Conservation (phyloP, 179 eudicot genomes). For the Corrigiola litoralis region DNA sequence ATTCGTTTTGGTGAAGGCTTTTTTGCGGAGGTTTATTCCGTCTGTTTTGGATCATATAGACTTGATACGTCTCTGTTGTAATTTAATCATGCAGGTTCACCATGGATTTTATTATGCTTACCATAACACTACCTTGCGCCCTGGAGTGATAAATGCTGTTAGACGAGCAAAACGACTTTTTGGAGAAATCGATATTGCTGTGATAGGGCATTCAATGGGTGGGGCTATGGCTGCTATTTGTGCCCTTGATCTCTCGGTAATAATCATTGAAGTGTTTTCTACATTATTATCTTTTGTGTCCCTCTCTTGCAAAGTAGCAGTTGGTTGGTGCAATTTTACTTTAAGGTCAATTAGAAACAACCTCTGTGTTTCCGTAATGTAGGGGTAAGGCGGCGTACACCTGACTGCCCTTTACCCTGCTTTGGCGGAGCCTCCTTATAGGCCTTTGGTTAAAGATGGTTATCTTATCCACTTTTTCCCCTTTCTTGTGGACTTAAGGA, state of each 20-base stretch:
- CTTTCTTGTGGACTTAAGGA: too few species aligned
- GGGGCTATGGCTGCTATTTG: conserved; percentile 97
- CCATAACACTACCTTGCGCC: conserved; percentile 74
- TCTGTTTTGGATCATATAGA: background rate
- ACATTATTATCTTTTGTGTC: background rate
- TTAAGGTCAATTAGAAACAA: too few species aligned
- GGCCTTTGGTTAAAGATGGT: too few species aligned
- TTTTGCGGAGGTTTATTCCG: background rate
- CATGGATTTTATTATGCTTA: conserved; percentile 97
- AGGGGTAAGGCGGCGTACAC: too few species aligned
- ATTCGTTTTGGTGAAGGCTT: background rate
- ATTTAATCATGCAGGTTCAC: conserved; percentile 61
- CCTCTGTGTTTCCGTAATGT: too few species aligned
- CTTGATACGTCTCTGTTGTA: background rate
- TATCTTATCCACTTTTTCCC: too few species aligned
- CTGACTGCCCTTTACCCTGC: too few species aligned
- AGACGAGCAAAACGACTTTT: conserved; percentile 49
- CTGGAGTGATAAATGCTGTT: conserved; percentile 64
- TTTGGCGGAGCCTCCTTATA: too few species aligned
- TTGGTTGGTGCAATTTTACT: background rate
- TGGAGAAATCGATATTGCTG: conserved; percentile 58
- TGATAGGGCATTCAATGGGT: conserved; percentile 97
- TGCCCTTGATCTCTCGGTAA: conserved; percentile 86
- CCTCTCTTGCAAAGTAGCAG: background rate
- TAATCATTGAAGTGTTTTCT: background rate